A percentile compares a stretch with the other conserved stretches of the same genome.
phyloP scores from a whole-genome alignment of 2,329 filamentous ascomycete species.

The Cladophialophora carrionii region DNA sequence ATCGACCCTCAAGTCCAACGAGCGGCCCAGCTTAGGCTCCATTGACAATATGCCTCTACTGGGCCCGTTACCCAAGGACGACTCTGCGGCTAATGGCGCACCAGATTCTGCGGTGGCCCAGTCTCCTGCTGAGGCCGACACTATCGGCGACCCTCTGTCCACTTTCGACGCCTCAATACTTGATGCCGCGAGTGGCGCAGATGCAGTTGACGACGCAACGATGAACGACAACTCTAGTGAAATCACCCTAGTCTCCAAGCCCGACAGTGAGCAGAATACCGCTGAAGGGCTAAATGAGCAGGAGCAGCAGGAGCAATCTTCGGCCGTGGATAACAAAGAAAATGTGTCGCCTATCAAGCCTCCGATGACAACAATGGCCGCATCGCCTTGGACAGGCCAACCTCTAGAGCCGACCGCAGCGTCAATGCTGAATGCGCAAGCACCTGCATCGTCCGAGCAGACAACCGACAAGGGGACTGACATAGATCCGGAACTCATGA shows the following conservation, averaged over 20 bases:
- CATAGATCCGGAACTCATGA: conserved; percentile 24
- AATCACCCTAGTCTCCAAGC: conserved; percentile 45
- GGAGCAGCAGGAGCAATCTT: conserved; percentile 36
- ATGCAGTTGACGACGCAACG: conserved; percentile 13
- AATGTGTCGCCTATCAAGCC: conserved; percentile 42
- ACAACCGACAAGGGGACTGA: conserved; percentile 18
- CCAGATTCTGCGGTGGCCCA: conserved; percentile 21
- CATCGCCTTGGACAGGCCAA: conserved; percentile 40
- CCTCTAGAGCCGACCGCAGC: conserved; percentile 36
- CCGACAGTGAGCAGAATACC: conserved; percentile 41
- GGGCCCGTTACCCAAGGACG: conserved; percentile 28
- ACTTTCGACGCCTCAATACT: conserved; percentile 1
- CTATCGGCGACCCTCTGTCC: conserved; percentile 5
- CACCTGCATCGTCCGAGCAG: conserved; percentile 31
- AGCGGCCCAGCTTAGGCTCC: conserved; percentile 38
- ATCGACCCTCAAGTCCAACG: conserved; percentile 44
- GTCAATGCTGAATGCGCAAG: conserved; percentile 38
- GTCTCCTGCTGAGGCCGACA: conserved; percentile 16
- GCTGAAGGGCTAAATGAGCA: conserved; percentile 45
- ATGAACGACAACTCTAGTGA: conserved; percentile 43
- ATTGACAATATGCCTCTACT: conserved; percentile 31
- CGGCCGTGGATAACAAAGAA: conserved; percentile 46
- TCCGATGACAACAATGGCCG: conserved; percentile 21
- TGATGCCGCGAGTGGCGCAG: conserved; percentile 5
- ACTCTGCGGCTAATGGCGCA: conserved; percentile 19